These are phyloP conservation scores for Moelleriella libera DNA, from an alignment of 2,329 filamentous ascomycete genomes.

Conservation along the genomic window DNA sequence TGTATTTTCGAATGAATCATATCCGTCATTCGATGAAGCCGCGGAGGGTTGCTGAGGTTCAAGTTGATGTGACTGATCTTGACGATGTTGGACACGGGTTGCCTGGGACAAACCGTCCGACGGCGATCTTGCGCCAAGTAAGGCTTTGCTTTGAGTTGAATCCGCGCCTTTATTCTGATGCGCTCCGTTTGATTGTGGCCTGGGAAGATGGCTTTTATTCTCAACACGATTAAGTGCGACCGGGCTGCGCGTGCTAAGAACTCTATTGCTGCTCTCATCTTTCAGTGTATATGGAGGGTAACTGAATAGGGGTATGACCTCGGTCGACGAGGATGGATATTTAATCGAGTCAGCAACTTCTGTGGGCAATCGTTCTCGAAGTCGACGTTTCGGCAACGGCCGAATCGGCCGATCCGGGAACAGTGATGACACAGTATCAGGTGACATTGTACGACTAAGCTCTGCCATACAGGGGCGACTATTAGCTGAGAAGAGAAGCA, in stretches of 20 bases:
- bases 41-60: constrained; percentile 49
- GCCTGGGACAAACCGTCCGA: constrained; percentile 26
- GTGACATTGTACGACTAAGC: constrained; percentile 41
- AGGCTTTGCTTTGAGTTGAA: no score
- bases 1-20: constrained; percentile 95
- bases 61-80: constrained; percentile 28
- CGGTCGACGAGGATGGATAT: constrained; percentile 64
- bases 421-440: constrained; percentile 65
- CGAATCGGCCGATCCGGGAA: constrained; percentile 87
- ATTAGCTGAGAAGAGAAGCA: constrained; percentile 2
- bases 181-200: no score
- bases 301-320: constrained; percentile 59
- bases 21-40: constrained; percentile 65
- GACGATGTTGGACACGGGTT: constrained; percentile 25
- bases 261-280: constrained; percentile 21
- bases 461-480: constrained; percentile 19
- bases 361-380: constrained; percentile 76
- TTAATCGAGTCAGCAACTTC: constrained; percentile 71
- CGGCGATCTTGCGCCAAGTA: constrained; percentile 16
- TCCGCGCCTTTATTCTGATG: no score
- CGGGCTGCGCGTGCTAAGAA: not conserved
- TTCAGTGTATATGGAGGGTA: constrained; percentile 39
- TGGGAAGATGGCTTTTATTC: no score
- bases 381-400: constrained; percentile 75
- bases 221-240: not conserved